A percentile compares a stretch with the other conserved stretches of the same genome.
phyloP scores from a whole-genome alignment of 208 protist genomes.

The Leishmania martiniquensis region DNA sequence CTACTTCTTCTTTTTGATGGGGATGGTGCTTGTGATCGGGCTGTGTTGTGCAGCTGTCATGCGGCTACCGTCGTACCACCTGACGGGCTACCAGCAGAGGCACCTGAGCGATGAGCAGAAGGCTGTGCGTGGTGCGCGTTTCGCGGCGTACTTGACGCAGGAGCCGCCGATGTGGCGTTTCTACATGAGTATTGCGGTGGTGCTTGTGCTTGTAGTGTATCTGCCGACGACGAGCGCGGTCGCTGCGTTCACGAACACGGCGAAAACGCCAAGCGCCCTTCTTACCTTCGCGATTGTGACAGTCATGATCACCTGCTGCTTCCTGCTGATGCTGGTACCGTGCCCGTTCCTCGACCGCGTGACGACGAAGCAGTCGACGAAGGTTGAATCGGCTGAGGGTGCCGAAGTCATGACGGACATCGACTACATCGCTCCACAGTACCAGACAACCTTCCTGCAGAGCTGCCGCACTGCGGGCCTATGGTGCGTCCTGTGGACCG shows the following conservation, averaged over 20 bases:
- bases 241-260: slow-evolving; percentile 35
- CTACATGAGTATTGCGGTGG: slow-evolving; percentile 43
- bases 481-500: slow-evolving; percentile 59
- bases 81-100: slow-evolving; percentile 49
- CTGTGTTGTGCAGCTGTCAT: slow-evolving; percentile 38
- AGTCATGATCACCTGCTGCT: slow-evolving; percentile 21
- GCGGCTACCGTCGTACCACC: slow-evolving; percentile 60
- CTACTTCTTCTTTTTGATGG: slow-evolving; percentile 71
- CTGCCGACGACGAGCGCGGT: slow-evolving; percentile 56
- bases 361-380: background rate
- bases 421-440: slow-evolving; percentile 71
- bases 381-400: background rate
- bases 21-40: slow-evolving; percentile 27
- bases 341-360: slow-evolving; percentile 18
- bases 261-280: background rate
- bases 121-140: slow-evolving; percentile 11
- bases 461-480: slow-evolving; percentile 46
- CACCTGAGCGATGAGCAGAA: slow-evolving; percentile 34
- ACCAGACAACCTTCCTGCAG: slow-evolving; percentile 58
- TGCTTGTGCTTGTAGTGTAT: slow-evolving; percentile 60
- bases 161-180: slow-evolving; percentile 61
- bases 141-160: slow-evolving; percentile 53
- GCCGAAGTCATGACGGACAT: slow-evolving; percentile 38
- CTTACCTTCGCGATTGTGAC: slow-evolving; percentile 47
- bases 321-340: slow-evolving; percentile 34